Evolutionary conservation across 1,284 basidiomycete genomes (phyloP).

Genomic region (Pseudozyma sp.): DNA sequence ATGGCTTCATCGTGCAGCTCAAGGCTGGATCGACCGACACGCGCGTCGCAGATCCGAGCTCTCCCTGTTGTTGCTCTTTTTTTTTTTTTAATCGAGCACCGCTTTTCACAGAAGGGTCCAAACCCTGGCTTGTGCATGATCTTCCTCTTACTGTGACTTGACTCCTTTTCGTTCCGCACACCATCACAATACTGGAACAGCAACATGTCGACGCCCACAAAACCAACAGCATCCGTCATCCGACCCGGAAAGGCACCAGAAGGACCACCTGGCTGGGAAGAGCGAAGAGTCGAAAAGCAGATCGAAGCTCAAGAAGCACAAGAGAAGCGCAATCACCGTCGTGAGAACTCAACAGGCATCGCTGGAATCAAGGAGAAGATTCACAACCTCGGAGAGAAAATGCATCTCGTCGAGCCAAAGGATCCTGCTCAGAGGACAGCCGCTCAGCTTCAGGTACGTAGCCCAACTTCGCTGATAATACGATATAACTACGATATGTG

Average conservation of each 20-base stretch:
- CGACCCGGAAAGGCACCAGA: conserved; percentile 50
- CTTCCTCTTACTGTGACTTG: no score
- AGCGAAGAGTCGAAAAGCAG: conserved; percentile 41
- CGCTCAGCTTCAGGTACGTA: conserved; percentile 52
- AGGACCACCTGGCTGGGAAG: conserved; percentile 59
- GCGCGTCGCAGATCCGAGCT: not conserved
- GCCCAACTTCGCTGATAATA: not conserved
- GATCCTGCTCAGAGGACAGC: conserved; percentile 40
- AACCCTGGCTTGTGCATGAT: not conserved
- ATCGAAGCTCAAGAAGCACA: conserved; percentile 27
- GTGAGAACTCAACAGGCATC: conserved; percentile 33
- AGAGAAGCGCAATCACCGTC: conserved; percentile 36
- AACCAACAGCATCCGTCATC: conserved; percentile 45
- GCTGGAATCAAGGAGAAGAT: conserved; percentile 54
- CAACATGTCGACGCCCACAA: conserved; percentile 14
- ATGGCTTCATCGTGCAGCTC: not conserved
- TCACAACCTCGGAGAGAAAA: conserved; percentile 55
- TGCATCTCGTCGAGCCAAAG: conserved; percentile 55
- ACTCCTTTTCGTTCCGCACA: no score
- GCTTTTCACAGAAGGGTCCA: not conserved
- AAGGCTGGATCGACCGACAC: not conserved
- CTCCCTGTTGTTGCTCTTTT: not conserved
- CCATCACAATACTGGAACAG: not conserved
- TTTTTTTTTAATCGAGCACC: no score
- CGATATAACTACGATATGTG: not conserved